Base-by-base conservation (phyloP, 208 protist genomes). In the Lotmaria passim region DNA sequence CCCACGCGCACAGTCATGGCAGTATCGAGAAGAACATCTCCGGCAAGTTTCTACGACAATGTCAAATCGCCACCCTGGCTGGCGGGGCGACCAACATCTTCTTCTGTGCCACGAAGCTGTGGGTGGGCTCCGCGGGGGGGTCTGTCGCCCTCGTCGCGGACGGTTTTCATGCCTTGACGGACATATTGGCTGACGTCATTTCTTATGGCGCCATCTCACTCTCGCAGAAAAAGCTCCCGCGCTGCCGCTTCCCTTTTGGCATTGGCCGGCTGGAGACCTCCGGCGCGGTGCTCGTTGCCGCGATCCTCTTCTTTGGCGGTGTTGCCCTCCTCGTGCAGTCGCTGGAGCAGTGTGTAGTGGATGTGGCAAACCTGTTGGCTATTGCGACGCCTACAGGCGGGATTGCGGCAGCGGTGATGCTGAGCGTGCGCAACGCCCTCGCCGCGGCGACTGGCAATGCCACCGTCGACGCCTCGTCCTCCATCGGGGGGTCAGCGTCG, bases 61-160 rank as follows among this genome's bases (percentile, higher is more conserved):
- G 91, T 69, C 71, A 93, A 62, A 30, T 90, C 30, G 91, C 75
- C 46, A 96, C 91, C 10, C 44, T 78, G 21, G 83, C 79, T 0
- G 91, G 91, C 15, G 88, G 79, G 1, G 67, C 65, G 19, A 88
- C 89, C 0, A 96, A 96, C 38, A 64, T 96, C 15, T 87, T 94
- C 65, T 93, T 96, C 67, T 81, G 82, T 58, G 71, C 76, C 21
- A 83, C 80, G 1, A 96, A 96, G 61, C 62, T 96, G 10, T 91
- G 80, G 66, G 19, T 86, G 28, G 91, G 91, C 53, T 77, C 77
- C 8, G 70, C 85, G 5, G 91, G 91, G 19, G 91, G 91, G 52
- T 94, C 87, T 14, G 88, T 94, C 8, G 91, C 91, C 17, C 82
- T 96, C 41, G 74, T 96, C 33, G 91, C 91, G 24, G 91, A 96